Evolutionary conservation across 176 grass and related monocot genomes (phyloP), one percentile per base, ranked within the genome.

Genomic region (Hsuehochloa calcarea): DNA sequence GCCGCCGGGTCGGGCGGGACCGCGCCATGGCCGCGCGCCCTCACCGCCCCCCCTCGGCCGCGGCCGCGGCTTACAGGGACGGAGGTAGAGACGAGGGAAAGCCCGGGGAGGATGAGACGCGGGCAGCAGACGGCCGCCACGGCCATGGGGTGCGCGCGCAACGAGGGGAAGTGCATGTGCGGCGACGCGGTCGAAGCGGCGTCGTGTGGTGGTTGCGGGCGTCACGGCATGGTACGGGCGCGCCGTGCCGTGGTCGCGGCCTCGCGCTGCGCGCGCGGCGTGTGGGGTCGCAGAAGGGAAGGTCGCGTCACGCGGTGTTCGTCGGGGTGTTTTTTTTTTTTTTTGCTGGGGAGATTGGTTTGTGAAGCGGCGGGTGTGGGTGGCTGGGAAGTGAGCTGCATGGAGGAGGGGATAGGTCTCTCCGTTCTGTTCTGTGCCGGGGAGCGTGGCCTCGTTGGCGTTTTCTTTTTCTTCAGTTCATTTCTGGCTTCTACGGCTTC

Each of bases 331-430:
- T 67, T 10, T 0, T 37, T 0, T 17, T 68, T 67, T 10, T 0
- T 37, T 4, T 49, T 34, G 1, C 31, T 38, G 70, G 68, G 45
- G 62, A 20, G 44, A 66, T 47, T 23, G 60, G 77, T 11, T 72
- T 20, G 66, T 31, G 26, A 10, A 37, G 78, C 70, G 80, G 74
- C 12, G 55, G 63, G 61, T 55, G 71, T 73, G 63, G 68, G 89
- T 90, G 85, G 89, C 75, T 90, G 80, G 80, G 85, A 75, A 52
- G 80, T 70, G 38, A 80, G 89, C 68, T 38, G 80, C 85, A 63
- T 69, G 74, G 59, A 40, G 83, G 84, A 90, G 80, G 78, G 89
- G 89, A 90, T 90, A 90, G 84, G 84, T 74, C 65, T 86, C 70
- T n/a, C 14, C 61, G 78, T 44, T 1, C 40, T 3, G 37, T 29